These are phyloP conservation scores for Collybia nuda DNA, from an alignment of 768 basidiomycete species.

Conservation along the genomic window DNA sequence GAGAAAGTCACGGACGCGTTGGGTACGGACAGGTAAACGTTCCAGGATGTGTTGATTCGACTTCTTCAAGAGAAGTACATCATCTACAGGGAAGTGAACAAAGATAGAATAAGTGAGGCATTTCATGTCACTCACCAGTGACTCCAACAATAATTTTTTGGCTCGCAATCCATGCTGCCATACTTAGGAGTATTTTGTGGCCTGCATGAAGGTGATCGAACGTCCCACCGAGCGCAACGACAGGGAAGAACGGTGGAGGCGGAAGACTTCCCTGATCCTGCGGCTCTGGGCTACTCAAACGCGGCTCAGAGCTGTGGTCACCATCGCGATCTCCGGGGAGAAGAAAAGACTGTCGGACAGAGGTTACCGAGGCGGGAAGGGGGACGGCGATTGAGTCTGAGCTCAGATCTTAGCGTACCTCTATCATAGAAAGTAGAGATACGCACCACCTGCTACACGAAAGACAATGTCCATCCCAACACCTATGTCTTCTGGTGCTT, in stretches of 20 bases:
- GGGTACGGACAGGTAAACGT: conserved; percentile 52
- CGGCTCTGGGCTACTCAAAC: background rate
- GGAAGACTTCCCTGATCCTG: background rate
- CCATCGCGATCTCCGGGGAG: conserved; percentile 19
- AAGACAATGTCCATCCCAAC: conserved; percentile 46
- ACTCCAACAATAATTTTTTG: conserved; percentile 88
- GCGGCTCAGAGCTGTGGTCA: no score
- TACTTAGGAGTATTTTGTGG: conserved; percentile 94
- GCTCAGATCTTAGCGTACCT: conserved; percentile 1
- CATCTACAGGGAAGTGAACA: conserved; percentile 42
- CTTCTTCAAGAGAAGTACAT: conserved; percentile 71
- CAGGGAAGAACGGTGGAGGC: conserved; percentile 43
- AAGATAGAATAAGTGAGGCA: conserved; percentile 4
- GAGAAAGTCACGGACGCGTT: conserved; percentile 67
- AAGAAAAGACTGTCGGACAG: conserved; percentile 37
- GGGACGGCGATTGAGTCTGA: conserved; percentile 39
- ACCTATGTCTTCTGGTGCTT: conserved; percentile 40
- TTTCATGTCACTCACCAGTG: conserved; percentile 50
- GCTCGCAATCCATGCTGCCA: conserved; percentile 81
- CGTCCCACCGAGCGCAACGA: conserved; percentile 90
- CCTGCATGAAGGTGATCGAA: conserved; percentile 98
- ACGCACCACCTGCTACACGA: conserved; percentile 49
- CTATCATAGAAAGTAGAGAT: background rate
- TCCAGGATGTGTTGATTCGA: conserved; percentile 67
- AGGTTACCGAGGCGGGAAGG: conserved; percentile 41